phyloP scores from a whole-genome alignment of 164 flowering plant genomes.

The Saururus chinensis region DNA sequence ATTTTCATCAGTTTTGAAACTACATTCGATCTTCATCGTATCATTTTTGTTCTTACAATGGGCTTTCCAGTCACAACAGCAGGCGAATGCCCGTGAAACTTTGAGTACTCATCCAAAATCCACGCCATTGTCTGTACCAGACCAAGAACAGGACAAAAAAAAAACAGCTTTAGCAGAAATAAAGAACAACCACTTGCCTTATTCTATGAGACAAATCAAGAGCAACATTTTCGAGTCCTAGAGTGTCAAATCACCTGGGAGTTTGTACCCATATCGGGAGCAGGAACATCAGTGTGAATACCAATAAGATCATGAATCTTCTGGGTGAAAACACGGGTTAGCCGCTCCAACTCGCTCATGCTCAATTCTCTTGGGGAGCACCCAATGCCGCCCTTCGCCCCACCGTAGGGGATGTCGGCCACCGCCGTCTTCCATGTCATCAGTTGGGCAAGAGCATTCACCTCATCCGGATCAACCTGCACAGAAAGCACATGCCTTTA shows the following conservation, averaged over 20 bases:
- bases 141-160: not conserved
- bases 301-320: conserved; percentile 85
- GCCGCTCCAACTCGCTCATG: conserved; percentile 55
- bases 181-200: not conserved
- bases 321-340: conserved; percentile 81
- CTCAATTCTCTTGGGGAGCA: conserved; percentile 58
- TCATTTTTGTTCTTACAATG: conserved; percentile 30
- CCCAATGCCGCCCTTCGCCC: conserved; percentile 85
- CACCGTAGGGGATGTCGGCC: conserved; percentile 70
- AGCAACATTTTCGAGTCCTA: not conserved
- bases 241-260: conserved; percentile 34
- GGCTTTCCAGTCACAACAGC: conserved; percentile 86
- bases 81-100: conserved; percentile 79
- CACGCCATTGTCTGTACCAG: conserved; percentile 71
- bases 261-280: conserved; percentile 86
- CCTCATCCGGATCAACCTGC: conserved; percentile 88
- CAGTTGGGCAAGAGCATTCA: conserved; percentile 73
- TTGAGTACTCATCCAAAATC: conserved; percentile 83
- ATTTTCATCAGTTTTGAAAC: not conserved
- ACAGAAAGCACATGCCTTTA: not conserved
- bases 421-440: conserved; percentile 94
- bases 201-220: too few relatives aligned
- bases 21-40: too few relatives aligned
- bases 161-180: not conserved
- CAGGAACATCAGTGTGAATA: conserved; percentile 68